phyloP scores from a whole-genome alignment of 768 basidiomycete genomes.

The Lentinula aciculospora region DNA sequence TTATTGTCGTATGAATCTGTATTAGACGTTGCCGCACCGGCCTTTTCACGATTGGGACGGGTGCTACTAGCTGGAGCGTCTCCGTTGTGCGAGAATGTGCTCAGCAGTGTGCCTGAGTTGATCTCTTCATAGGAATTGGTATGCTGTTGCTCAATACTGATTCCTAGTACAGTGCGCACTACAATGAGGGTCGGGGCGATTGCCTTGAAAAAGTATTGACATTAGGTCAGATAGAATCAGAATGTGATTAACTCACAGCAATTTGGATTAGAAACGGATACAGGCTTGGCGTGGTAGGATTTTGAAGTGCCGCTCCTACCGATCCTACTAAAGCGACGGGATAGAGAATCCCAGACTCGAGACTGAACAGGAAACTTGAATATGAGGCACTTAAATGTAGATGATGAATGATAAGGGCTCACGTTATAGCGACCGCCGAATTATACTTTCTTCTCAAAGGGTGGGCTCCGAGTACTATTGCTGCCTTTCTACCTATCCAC shows the following conservation, averaged over 20 bases:
- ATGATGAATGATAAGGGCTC: no score
- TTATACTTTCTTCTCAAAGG: neutral
- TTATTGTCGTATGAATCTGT: neutral
- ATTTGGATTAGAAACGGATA: neutral
- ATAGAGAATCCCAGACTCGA: neutral
- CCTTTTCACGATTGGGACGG: no score
- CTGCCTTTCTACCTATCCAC: neutral
- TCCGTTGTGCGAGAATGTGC: neutral
- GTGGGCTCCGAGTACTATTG: neutral
- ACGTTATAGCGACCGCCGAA: neutral
- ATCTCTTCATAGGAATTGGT: neutral
- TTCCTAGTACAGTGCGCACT: neutral
- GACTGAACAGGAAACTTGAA: neutral
- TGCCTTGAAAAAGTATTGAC: neutral
- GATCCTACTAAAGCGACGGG: neutral
- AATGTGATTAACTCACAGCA: neutral
- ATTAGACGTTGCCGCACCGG: no score
- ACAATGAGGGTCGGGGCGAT: neutral
- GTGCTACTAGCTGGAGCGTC: neutral
- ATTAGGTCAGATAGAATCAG: neutral
- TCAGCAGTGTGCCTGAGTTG: neutral
- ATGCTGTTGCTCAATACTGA: neutral
- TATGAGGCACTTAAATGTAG: no score
- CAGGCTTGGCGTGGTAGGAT: neutral
- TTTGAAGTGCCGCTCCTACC: neutral